phyloP scores from a whole-genome alignment of 805 yeast genomes.

The Yamadazyma sp. region DNA sequence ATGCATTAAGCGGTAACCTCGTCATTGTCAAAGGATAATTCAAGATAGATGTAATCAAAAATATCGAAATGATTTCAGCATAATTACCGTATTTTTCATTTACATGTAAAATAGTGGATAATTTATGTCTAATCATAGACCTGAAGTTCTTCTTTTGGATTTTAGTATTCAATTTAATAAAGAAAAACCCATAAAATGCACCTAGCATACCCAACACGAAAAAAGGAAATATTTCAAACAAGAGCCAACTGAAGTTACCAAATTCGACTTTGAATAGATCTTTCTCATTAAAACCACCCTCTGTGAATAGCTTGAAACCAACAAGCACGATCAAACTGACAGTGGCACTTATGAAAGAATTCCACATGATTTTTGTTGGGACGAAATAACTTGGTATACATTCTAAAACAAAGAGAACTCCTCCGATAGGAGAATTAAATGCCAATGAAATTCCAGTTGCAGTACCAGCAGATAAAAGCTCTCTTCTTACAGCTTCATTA shows the following conservation, averaged over 20 bases:
- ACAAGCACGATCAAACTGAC: conserved; percentile 59
- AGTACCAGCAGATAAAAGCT: conserved; percentile 67
- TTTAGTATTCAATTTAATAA: conserved; percentile 45
- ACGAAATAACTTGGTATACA: conserved; percentile 62
- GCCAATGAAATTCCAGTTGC: conserved; percentile 87
- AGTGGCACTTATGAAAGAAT: conserved; percentile 76
- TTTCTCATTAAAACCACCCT: conserved; percentile 45
- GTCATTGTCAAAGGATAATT: conserved; percentile 56
- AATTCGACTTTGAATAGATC: conserved; percentile 58
- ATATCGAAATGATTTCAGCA: conserved; percentile 48
- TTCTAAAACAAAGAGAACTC: conserved; percentile 76
- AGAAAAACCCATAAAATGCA: conserved; percentile 59
- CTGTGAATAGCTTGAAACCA: conserved; percentile 38
- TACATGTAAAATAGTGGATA: conserved; percentile 20
- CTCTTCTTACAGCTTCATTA: conserved; percentile 63
- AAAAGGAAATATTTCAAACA: conserved; percentile 70
- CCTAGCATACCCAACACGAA: conserved; percentile 67
- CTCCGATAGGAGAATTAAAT: conserved; percentile 85
- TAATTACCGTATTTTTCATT: conserved; percentile 23
- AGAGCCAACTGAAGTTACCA: conserved; percentile 69
- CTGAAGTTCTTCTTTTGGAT: conserved; percentile 32
- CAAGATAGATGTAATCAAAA: conserved; percentile 50
- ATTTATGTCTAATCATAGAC: conserved; percentile 15
- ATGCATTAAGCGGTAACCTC: conserved; percentile 51
- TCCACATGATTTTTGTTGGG: conserved; percentile 73